Base-by-base conservation (phyloP, 75 land plant genomes). In the Selaginella tamariscina region DNA sequence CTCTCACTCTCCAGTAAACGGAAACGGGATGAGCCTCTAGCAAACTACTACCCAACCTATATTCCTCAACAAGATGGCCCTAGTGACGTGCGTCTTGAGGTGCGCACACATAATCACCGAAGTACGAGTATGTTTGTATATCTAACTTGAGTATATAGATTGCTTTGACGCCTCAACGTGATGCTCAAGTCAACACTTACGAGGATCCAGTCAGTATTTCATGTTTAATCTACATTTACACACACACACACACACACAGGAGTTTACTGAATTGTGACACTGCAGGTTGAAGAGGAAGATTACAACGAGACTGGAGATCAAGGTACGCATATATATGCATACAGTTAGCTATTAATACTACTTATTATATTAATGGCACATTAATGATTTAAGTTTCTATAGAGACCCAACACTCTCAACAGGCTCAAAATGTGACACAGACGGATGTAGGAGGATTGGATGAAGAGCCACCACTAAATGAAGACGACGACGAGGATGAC, bases 391-490 rank as follows among this genome's bases (percentile, higher is more conserved):
- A 27, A 27, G n/a, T 30, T 65, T 30, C 67, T 49, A 11, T 49
- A 49, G 54, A 20, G 54, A 49, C 11, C 54, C 54, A 49, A 49
- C 20, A 11, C 20, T 11, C 11, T 49, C 11, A 11, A 11, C 54
- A 11, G 20, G 54, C 54, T 11, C 20, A 11, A 49, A 20, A 11
- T 49, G 20, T 11, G 54, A 11, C 54, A 11, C 18, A 49, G 54
- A 11, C 54, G 20, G 54, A 11, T 49, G 54, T 11, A 20, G 21
- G 30, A 65, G 33, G 28, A 9, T 32, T 55, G 21, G 55, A 67
- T 32, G 69, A 67, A 32, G 69, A 67, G 22, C 44, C 31, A 39
- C 69, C 69, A 2, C 26, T 67, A 13, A 67, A 67, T 67, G 69
- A 67, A 15, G 21, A 64, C 22, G 69, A 67, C 39, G 69, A 67